A percentile compares a stretch with the other conserved stretches of the same genome.
These are phyloP conservation scores for Coleophoma crateriformis DNA, from an alignment of 2,329 filamentous ascomycete species.

Conservation along the genomic window DNA sequence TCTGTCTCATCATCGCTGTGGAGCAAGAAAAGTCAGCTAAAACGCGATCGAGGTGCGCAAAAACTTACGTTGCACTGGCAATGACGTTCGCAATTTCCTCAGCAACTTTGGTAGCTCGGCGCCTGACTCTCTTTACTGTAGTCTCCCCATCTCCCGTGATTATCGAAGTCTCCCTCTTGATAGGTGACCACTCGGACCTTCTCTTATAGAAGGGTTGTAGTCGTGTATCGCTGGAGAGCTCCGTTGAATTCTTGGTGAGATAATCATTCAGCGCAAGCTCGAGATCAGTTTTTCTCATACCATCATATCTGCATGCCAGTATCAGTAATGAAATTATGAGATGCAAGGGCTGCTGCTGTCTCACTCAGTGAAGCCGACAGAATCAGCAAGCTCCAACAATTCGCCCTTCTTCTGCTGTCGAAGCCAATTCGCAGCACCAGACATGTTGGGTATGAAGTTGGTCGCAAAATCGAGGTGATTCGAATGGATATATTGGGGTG, in stretches of 20 bases:
- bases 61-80: slow-evolving; percentile 20
- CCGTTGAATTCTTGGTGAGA: slow-evolving; percentile 62
- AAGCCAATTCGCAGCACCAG: slow-evolving; percentile 48
- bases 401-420: slow-evolving; percentile 78
- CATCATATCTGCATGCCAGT: slow-evolving; percentile 51
- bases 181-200: slow-evolving; percentile 57
- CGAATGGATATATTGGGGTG: too few relatives aligned
- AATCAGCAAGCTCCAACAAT: slow-evolving; percentile 67
- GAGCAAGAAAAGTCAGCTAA: too few relatives aligned
- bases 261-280: slow-evolving; percentile 69
- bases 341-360: slow-evolving; percentile 27
- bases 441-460: background rate
- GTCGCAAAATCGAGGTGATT: background rate
- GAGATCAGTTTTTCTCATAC: slow-evolving; percentile 73
- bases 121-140: slow-evolving; percentile 39
- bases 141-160: slow-evolving; percentile 27
- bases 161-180: slow-evolving; percentile 48
- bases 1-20: slow-evolving; percentile 25
- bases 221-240: slow-evolving; percentile 56
- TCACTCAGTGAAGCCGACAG: slow-evolving; percentile 68
- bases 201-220: slow-evolving; percentile 73
- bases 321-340: slow-evolving; percentile 6
- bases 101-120: slow-evolving; percentile 35
- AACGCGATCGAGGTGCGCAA: slow-evolving; percentile 15
- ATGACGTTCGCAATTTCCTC: slow-evolving; percentile 27